Evolutionary conservation across 345 rosid genomes (phyloP), one percentile per base, ranked within the genome.

Genomic region (Populus pruinosa): DNA sequence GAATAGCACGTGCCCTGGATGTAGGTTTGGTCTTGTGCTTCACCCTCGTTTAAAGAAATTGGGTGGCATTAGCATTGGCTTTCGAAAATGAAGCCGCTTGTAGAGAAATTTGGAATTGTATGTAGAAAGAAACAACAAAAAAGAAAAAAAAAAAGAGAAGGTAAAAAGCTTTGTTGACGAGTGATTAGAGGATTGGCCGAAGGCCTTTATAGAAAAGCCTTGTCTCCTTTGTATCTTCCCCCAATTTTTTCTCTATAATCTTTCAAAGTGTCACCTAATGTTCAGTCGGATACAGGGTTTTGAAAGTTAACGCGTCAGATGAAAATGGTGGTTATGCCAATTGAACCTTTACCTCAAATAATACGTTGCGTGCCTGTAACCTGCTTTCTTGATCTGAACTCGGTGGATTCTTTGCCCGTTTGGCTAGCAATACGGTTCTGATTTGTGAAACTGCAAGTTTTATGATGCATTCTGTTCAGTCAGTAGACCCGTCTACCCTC

Each of bases 101-200:
- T 77, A 77, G 78, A 76, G 80, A 61, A 23, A 47, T 29, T 47
- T 50, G 31, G 65, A 77, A 72, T 20, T 77, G 77, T 59, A 61
- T 59, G 67, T 67, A 17, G 29, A 62, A 56, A 25, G n/a, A 16
- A 8, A 44, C 25, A 6, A 16, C 6, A 67, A 71, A 56, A 43
- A 69, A 67, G 64, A 23, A 38, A 17, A 4, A 4, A 50, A 17
- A 41, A 21, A 5, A 55, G 27, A 41, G 29, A 5, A 55, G 27
- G n/a, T 43, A 50, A 17, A 47, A 49, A 69, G 43, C 71, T 73
- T 77, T 73, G 66, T 61, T 44, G 72, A 56, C 10, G 49, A 38
- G 80, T 23, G 38, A 77, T 59, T 18, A 73, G 61, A 63, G 61
- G 38, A 62, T 39, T 0, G 85, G 82, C 85, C 85, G 77, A 82